Percentiles rank a stretch among this genome's conserved stretches.
phyloP scores from a whole-genome alignment of 2,329 filamentous ascomycete species.

The Cyphellophora europaea region DNA sequence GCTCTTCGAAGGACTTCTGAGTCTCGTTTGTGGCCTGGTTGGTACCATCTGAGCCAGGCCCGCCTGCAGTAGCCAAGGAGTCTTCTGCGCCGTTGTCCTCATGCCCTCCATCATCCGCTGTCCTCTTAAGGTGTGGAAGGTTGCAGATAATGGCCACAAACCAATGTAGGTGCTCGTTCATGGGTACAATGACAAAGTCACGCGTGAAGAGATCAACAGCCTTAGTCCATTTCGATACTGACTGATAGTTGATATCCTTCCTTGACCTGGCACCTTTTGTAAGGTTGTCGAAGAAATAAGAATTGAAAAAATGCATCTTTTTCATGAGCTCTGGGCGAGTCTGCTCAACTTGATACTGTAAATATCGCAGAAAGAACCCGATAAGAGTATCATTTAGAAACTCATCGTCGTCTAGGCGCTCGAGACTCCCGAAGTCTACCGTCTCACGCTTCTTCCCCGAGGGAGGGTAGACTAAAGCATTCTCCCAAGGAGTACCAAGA shows the following conservation, averaged over 20 bases:
- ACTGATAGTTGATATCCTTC: slow-evolving; percentile 68
- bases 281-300: slow-evolving; percentile 72
- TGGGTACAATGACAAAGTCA: slow-evolving; percentile 84
- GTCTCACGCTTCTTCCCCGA: slow-evolving; percentile 37
- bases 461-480: slow-evolving; percentile 34
- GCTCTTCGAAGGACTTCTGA: slow-evolving; percentile 9
- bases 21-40: slow-evolving; percentile 8
- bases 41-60: too few relatives aligned
- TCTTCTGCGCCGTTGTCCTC: slow-evolving; percentile 2
- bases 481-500: slow-evolving; percentile 21
- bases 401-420: slow-evolving; percentile 69
- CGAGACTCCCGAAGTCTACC: slow-evolving; percentile 41
- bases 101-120: slow-evolving; percentile 15
- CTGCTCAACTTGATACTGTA: slow-evolving; percentile 52
- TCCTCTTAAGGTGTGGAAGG: slow-evolving; percentile 51
- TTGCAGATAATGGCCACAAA: slow-evolving; percentile 95
- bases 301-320: slow-evolving; percentile 81
- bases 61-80: too few relatives aligned
- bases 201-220: slow-evolving; percentile 75
- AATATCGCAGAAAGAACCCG: slow-evolving; percentile 71
- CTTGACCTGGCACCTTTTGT: slow-evolving; percentile 48
- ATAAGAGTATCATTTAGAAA: slow-evolving; percentile 92
- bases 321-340: slow-evolving; percentile 47
- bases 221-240: slow-evolving; percentile 79
- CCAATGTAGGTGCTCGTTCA: slow-evolving; percentile 85